Evolutionary conservation across 1,284 basidiomycete species (phyloP), one percentile per base, ranked within the genome.

Genomic region (Apiotrichum akiyoshidainum): DNA sequence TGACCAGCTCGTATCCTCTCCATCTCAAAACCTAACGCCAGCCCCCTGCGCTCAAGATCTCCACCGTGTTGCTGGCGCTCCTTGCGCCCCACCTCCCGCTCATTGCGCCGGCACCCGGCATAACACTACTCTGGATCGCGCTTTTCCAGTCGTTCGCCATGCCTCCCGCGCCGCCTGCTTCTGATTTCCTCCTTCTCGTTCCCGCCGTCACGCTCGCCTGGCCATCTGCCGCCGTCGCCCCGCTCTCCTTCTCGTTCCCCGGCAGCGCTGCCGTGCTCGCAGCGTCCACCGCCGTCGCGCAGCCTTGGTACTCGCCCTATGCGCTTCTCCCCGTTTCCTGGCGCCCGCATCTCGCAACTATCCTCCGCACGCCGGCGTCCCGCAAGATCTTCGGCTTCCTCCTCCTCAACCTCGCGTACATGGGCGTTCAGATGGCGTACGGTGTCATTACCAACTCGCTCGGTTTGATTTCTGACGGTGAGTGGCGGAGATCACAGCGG

Each of bases 361-460:
- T 99, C 61, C 81, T 97, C 34, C 87, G 87, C 39, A 94, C 94
- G 65, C 86, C 87, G 2, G 92, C 98, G 72, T 95, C 91, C 21
- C 83, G 92, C 65, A 91, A 90, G 78, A 99, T 99, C 63, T 98
- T 96, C 77, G 95, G 94, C 74, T 99, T 99, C 79, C 82, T 99
- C 54, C 83, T 94, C 76, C 81, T 99, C 55, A 99, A 99, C 74
- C 81, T 99, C 75, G 88, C 85, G 61, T 99, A 93, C 78, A 99
- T 99, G 96, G 83, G 90, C 37, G 86, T 95, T 14, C 92, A 95
- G 77, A 90, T 95, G 88, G 76, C 90, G 56, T 98, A 95, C 73
- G 96, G 96, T 8, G 87, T 99, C 26, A 95, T 93, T 88, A 99
- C 96, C 26, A 99, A 99, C 74, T 93, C 90, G 69, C 78, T 99